A percentile compares a stretch with the other conserved stretches of the same genome.
phyloP scores from a whole-genome alignment of 306 rosid genomes.

The Canavalia gladiata region DNA sequence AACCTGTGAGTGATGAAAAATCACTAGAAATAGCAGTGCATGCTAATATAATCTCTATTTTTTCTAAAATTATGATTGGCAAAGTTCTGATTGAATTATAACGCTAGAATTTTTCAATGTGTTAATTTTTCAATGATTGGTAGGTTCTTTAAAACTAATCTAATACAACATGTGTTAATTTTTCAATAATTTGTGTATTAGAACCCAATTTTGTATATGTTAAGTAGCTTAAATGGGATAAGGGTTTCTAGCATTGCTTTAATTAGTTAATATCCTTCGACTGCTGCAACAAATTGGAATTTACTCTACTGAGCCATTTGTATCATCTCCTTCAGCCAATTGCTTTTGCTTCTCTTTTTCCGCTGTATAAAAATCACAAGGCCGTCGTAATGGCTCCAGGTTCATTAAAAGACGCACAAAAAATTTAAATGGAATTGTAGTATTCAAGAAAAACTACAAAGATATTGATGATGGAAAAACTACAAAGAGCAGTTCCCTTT shows the following conservation, averaged over 20 bases:
- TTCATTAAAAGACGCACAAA: slow-evolving; percentile 18
- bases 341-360: slow-evolving; percentile 84
- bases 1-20: too few species aligned
- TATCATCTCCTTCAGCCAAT: slow-evolving; percentile 69
- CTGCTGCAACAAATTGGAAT: slow-evolving; percentile 1
- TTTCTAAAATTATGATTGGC: too few species aligned
- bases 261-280: neutral
- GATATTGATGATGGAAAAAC: neutral
- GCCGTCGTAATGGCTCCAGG: slow-evolving; percentile 15
- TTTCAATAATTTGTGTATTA: slow-evolving; percentile 1
- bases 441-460: slow-evolving; percentile 21
- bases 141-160: neutral
- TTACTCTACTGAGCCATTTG: slow-evolving; percentile 56
- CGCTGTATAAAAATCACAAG: slow-evolving; percentile 56
- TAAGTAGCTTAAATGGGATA: neutral
- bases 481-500: neutral
- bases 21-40: too few species aligned
- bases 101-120: too few species aligned
- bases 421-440: neutral
- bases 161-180: neutral
- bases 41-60: too few species aligned
- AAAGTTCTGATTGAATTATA: too few species aligned
- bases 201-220: neutral
- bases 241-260: slow-evolving; percentile 7
- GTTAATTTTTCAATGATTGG: too few species aligned